These are phyloP conservation scores for Talaromyces sp. DNA, from an alignment of 2,329 filamentous ascomycete species.

Conservation along the genomic window DNA sequence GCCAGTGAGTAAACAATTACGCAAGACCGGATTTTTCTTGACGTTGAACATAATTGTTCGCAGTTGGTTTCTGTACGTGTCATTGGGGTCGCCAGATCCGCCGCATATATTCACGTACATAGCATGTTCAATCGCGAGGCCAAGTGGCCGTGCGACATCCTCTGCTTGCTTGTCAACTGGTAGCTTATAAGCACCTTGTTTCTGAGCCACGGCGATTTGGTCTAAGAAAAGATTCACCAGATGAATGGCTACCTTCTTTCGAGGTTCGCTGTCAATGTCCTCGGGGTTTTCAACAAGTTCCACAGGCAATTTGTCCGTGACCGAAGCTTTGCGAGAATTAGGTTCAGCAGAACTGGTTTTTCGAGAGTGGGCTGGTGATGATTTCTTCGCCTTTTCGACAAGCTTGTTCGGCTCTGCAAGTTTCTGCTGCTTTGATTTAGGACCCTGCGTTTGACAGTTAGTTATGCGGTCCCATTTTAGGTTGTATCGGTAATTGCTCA, in stretches of 20 bases:
- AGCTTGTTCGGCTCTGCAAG: constrained; percentile 23
- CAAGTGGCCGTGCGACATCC: constrained; percentile 62
- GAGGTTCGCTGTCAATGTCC: constrained; percentile 55
- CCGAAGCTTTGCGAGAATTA: constrained; percentile 23
- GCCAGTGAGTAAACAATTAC: constrained; percentile 67
- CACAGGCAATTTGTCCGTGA: constrained; percentile 24
- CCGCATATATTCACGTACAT: constrained; percentile 50
- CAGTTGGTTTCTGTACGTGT: constrained; percentile 59
- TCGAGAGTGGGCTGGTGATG: constrained; percentile 20
- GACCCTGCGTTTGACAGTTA: constrained; percentile 29
- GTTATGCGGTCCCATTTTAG: constrained; percentile 2
- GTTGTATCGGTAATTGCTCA: constrained; percentile 16
- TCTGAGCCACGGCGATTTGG: constrained; percentile 61
- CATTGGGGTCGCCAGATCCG: constrained; percentile 47
- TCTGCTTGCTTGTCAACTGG: constrained; percentile 60
- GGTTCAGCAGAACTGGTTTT: constrained; percentile 28
- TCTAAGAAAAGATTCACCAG: constrained; percentile 65
- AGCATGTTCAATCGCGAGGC: constrained; percentile 73
- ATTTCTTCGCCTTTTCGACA: constrained; percentile 18
- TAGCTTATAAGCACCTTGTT: constrained; percentile 58
- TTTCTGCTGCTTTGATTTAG: constrained; percentile 37
- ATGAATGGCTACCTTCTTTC: constrained; percentile 64
- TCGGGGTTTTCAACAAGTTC: constrained; percentile 33
- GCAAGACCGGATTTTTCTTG: constrained; percentile 78
- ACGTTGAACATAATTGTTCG: constrained; percentile 78